phyloP scores from a whole-genome alignment of 768 basidiomycete genomes.

The Pisolithus sp. region DNA sequence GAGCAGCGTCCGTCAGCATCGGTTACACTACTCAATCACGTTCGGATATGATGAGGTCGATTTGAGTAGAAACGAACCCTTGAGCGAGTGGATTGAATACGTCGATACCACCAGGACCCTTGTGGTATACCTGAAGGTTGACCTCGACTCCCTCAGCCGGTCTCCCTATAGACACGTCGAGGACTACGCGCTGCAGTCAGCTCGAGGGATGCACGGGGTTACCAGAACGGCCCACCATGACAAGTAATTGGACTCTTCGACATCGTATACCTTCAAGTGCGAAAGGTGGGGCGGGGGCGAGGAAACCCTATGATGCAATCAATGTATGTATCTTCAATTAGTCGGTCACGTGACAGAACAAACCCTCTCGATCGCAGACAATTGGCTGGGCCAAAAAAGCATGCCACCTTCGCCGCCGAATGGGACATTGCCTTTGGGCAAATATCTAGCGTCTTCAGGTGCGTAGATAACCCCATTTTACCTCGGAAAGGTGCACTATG shows the following conservation, averaged over 20 bases:
- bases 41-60: background rate
- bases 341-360: slow-evolving; percentile 7
- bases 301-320: background rate
- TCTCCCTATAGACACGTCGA: slow-evolving; percentile 79
- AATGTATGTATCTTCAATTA: background rate
- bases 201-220: too few species aligned
- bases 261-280: slow-evolving; percentile 20
- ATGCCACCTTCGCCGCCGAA: slow-evolving; percentile 31
- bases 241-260: slow-evolving; percentile 84
- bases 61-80: slow-evolving; percentile 42
- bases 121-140: slow-evolving; percentile 48
- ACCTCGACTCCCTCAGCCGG: slow-evolving; percentile 71
- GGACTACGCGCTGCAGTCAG: slow-evolving; percentile 43
- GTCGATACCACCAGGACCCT: slow-evolving; percentile 29
- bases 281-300: background rate
- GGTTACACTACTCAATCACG: slow-evolving; percentile 47
- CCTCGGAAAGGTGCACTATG: background rate
- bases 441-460: slow-evolving; percentile 92
- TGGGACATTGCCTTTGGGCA: slow-evolving; percentile 65
- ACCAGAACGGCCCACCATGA: slow-evolving; percentile 50
- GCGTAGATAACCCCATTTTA: slow-evolving; percentile 14
- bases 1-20: slow-evolving; percentile 80
- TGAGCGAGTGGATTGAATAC: slow-evolving; percentile 49
- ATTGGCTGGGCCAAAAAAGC: slow-evolving; percentile 8
- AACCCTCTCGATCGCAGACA: slow-evolving; percentile 5